Evolutionary conservation across 768 basidiomycete species (phyloP).

Genomic region (Mycena galericulata): DNA sequence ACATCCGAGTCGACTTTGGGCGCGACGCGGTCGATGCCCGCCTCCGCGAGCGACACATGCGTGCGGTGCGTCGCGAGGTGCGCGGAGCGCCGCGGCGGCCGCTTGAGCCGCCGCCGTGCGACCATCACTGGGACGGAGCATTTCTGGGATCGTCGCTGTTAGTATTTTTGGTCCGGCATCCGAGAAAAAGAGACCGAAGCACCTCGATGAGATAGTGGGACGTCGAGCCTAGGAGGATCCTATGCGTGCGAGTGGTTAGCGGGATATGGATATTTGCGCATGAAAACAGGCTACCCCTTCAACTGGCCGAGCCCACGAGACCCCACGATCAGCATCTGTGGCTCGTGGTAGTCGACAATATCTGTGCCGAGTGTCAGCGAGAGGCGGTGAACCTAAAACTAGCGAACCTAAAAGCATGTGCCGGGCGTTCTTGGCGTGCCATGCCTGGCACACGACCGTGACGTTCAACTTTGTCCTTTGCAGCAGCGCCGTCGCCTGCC

Average conservation of each 20-base stretch:
- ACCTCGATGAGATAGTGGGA: slow-evolving; percentile 94
- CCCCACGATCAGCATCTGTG: slow-evolving; percentile 94
- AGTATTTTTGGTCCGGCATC: background rate
- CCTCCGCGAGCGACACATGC: slow-evolving; percentile 88
- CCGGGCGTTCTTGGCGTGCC: slow-evolving; percentile 95
- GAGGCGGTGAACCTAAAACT: background rate
- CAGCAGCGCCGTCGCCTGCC: slow-evolving; percentile 89
- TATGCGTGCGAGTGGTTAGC: slow-evolving; percentile 44
- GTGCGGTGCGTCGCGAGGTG: slow-evolving; percentile 85
- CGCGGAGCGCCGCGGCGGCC: slow-evolving; percentile 83
- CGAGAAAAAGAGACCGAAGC: slow-evolving; percentile 30
- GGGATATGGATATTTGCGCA: background rate
- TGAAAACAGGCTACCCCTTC: slow-evolving; percentile 74
- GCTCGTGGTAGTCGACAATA: slow-evolving; percentile 88
- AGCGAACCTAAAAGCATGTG: slow-evolving; percentile 85
- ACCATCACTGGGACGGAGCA: slow-evolving; percentile 98
- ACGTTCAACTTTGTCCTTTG: slow-evolving; percentile 93
- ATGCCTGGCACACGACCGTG: slow-evolving; percentile 90
- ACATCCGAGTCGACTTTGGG: slow-evolving; percentile 89
- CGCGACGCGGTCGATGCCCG: slow-evolving; percentile 89
- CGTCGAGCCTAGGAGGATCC: slow-evolving; percentile 93
- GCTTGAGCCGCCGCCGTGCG: slow-evolving; percentile 89
- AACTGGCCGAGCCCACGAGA: slow-evolving; percentile 91
- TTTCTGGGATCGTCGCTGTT: slow-evolving; percentile 59
- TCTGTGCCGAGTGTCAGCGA: slow-evolving; percentile 52